Base-by-base conservation (phyloP, 202 grass and related monocot genomes). In the Panicum virgatum region DNA sequence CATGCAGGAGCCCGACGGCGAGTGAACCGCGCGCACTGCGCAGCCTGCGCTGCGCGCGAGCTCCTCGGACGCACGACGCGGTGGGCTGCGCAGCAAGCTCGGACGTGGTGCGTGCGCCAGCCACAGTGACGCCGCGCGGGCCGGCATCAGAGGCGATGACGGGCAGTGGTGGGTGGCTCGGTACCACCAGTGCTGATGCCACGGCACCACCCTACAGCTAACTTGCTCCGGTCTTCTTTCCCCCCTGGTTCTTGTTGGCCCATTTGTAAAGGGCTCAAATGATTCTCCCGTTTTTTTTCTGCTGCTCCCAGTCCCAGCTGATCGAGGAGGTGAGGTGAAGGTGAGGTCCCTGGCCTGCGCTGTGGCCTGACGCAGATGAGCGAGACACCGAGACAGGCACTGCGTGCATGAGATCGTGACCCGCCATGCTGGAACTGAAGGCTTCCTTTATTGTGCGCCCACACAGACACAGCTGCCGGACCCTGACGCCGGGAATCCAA, bases 361-460 rank as follows among this genome's bases (percentile, higher is more conserved):
- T 62, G 40, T 62, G 40, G 58, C 42, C 59, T 36, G 26, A 20
- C 22, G 27, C 75, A 22, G 25, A 25, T 66, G 76, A 15, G 43
- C 5, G 71, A 18, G 9, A 22, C 12, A 42, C 34, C 20, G 50
- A 46, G 53, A 74, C 10, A 40, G 15, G 11, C 8, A 29, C 61
- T 34, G 19, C 67, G 67, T 48, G 67, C 40, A 69, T 69, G 25
- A 45, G 58, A n/a, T 47, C 68, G 67, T 47, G 61, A 61, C 30
- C 61, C 56, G 79, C 73, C 74, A 72, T 30, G 74, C 80, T 83
- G 73, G 73, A 82, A 82, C 79, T 77, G 63, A 19, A 72, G 64
- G 65, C 72, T 82, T 87, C 47, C 69, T 80, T 68, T 62, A 80
- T 62, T 77, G 76, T 23, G 76, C 62, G 76, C 85, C 85, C n/a